Evolutionary conservation across 1,139 yeast species (phyloP).

Genomic region (Saccharomyces hybrid): DNA sequence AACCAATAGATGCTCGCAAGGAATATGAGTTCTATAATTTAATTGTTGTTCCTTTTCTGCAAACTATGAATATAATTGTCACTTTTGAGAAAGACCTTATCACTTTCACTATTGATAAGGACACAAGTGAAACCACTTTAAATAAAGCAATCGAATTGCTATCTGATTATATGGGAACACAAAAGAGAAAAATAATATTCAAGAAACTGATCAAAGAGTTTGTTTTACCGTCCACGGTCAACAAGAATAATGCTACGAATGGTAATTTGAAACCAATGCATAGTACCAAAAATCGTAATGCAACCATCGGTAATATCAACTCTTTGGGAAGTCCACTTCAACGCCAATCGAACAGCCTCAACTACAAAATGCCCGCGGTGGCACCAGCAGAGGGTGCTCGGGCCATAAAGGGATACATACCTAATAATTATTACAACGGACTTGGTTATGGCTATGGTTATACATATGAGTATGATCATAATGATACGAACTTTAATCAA

Average conservation of each 20-base stretch:
- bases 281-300: neutral
- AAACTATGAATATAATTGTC: constrained; percentile 14
- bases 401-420: constrained; percentile 1
- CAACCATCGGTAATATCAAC: neutral
- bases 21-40: constrained; percentile 11
- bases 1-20: constrained; percentile 6
- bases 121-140: constrained; percentile 7
- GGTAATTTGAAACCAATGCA: neutral
- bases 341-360: neutral
- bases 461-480: constrained; percentile 4
- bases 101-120: constrained; percentile 15
- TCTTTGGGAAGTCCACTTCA: neutral
- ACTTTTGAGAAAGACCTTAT: constrained; percentile 10
- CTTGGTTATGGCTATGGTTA: constrained; percentile 6
- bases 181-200: constrained; percentile 1
- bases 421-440: constrained; percentile 4
- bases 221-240: neutral
- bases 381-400: neutral
- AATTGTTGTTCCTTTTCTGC: constrained; percentile 14
- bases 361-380: neutral
- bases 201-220: neutral
- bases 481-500: constrained; percentile 1
- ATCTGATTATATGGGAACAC: constrained; percentile 9
- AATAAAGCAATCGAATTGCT: constrained; percentile 13
- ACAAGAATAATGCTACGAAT: neutral